Conservation (phyloP, 768 basidiomycete species). For the Pleurotus ostreatus region DNA sequence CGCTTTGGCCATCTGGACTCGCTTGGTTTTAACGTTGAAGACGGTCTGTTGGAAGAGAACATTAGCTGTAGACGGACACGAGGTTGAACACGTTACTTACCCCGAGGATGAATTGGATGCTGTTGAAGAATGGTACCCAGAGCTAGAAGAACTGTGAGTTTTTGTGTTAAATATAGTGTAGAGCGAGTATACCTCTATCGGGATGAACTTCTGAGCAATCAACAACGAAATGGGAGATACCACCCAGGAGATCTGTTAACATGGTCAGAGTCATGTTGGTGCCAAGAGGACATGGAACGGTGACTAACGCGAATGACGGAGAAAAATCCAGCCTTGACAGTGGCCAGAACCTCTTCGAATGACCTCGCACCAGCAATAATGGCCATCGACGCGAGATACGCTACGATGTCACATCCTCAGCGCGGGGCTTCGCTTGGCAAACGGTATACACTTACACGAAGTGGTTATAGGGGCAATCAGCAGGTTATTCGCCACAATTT, state of each 20-base stretch:
- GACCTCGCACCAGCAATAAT: conserved; percentile 79
- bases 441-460: conserved; percentile 37
- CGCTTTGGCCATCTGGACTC: conserved; percentile 41
- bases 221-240: conserved; percentile 71
- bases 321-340: conserved; percentile 71
- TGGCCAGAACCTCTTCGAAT: conserved; percentile 56
- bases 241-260: conserved; percentile 68
- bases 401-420: conserved; percentile 26
- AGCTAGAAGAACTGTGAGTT: conserved; percentile 38
- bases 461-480: conserved; percentile 75
- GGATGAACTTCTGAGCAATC: conserved; percentile 76
- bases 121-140: conserved; percentile 87
- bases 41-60: conserved; percentile 42
- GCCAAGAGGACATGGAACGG: background rate
- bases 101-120: conserved; percentile 70
- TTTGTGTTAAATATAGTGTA: background rate
- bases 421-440: background rate
- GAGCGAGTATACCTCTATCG: conserved; percentile 55
- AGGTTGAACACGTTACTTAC: conserved; percentile 36
- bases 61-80: too few relatives aligned
- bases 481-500: conserved; percentile 74
- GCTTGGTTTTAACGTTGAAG: conserved; percentile 73
- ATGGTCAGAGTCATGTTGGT: background rate
- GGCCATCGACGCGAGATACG: conserved; percentile 76
- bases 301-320: conserved; percentile 62